Conservation (phyloP, 306 rosid species). For the Herpetospermum pedunculosum region DNA sequence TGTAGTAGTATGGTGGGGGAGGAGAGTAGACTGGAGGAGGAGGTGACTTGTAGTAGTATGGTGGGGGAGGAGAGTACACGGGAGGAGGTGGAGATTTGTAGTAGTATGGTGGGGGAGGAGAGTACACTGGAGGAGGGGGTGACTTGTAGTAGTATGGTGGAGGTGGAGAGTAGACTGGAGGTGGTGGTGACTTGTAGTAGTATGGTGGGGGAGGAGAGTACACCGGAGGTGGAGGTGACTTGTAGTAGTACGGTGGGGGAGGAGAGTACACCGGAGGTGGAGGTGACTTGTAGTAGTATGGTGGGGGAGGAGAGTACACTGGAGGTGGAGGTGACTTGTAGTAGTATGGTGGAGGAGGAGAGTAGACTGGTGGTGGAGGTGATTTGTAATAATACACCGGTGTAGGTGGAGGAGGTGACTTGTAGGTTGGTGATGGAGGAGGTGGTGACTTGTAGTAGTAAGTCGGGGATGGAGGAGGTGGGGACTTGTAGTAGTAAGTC, state of each 20-base stretch:
- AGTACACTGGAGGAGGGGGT: neutral
- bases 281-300: constrained; percentile 4
- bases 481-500: too few relatives aligned
- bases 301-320: neutral
- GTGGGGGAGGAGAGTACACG: constrained; percentile 18
- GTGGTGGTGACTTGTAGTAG: constrained; percentile 6
- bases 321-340: constrained; percentile 37
- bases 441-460: constrained; percentile 27
- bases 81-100: constrained; percentile 37
- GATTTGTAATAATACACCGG: neutral
- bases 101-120: constrained; percentile 14
- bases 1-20: neutral
- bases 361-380: neutral
- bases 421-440: constrained; percentile 8
- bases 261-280: too few relatives aligned
- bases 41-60: constrained; percentile 22
- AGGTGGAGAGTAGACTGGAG: constrained; percentile 17
- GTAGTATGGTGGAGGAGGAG: constrained; percentile 48
- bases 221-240: constrained; percentile 20
- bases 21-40: neutral
- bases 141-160: constrained; percentile 3
- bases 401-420: neutral
- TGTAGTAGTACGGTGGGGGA: constrained; percentile 16
- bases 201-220: neutral
- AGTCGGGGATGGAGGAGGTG: constrained; percentile 11